Evolutionary conservation across 2,329 filamentous ascomycete genomes (phyloP).

Genomic region (Trichoderma harzianum): DNA sequence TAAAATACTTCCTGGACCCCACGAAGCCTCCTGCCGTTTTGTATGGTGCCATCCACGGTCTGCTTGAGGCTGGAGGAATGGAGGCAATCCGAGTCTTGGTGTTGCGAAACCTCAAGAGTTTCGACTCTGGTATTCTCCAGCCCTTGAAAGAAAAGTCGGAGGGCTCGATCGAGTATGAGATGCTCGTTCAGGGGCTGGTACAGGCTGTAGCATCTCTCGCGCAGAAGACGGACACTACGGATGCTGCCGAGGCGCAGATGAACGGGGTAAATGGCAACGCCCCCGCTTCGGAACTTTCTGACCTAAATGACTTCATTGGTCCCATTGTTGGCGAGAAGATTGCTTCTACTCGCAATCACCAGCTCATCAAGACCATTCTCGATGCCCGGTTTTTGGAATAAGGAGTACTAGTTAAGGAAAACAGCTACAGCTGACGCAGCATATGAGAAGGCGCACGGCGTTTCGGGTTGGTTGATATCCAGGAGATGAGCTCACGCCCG

Average conservation of each 20-base stretch:
- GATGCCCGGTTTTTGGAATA: conserved; percentile 54
- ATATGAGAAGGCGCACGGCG: conserved; percentile 26
- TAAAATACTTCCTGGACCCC: conserved; percentile 88
- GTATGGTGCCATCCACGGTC: conserved; percentile 81
- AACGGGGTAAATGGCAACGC: conserved; percentile 41
- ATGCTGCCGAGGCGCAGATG: conserved; percentile 34
- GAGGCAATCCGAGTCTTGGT: conserved; percentile 57
- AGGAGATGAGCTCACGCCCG: not conserved
- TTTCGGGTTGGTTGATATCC: conserved; percentile 22
- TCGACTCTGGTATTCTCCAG: conserved; percentile 52
- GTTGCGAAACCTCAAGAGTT: conserved; percentile 53
- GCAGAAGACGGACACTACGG: conserved; percentile 28
- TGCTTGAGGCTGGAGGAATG: conserved; percentile 70
- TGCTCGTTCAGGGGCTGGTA: conserved; percentile 54
- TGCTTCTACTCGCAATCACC: conserved; percentile 42
- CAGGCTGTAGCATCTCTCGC: conserved; percentile 49
- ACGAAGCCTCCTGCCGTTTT: conserved; percentile 78
- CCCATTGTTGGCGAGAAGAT: conserved; percentile 52
- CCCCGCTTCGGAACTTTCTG: conserved; percentile 38
- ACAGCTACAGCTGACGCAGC: not conserved
- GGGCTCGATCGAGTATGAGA: conserved; percentile 49
- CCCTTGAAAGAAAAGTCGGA: conserved; percentile 52
- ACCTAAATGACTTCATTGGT: conserved; percentile 54
- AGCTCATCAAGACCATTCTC: conserved; percentile 49
- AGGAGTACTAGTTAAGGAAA: not conserved